Conservation (phyloP, 2,329 filamentous ascomycete species). For the Colletotrichum truncatum region DNA sequence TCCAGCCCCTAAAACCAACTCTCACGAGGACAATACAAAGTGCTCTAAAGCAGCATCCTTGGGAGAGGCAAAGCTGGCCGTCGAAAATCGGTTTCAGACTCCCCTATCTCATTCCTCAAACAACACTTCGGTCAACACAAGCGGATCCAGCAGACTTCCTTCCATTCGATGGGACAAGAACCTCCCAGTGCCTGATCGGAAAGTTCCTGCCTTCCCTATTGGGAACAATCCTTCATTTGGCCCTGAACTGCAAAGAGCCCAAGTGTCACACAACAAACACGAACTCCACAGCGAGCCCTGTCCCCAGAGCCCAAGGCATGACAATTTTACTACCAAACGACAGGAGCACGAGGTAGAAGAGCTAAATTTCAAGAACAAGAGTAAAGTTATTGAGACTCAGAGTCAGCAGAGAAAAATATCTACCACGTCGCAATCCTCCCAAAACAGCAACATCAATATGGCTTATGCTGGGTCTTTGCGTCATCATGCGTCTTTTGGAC, state of each 20-base stretch:
- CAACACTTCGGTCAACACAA: background rate
- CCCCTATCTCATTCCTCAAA: background rate
- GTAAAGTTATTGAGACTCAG: background rate
- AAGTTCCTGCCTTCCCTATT: background rate
- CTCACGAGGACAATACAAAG: no score
- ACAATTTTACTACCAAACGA: no score
- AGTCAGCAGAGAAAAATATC: no score
- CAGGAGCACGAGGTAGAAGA: background rate
- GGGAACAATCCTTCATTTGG: background rate
- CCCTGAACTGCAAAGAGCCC: background rate
- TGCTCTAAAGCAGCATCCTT: no score
- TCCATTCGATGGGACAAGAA: constrained; percentile 19
- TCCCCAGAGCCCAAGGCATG: no score
- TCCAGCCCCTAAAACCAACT: background rate
- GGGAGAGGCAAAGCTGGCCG: background rate
- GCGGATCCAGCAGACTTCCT: background rate
- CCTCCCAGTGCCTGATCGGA: constrained; percentile 10
- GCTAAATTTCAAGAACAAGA: background rate
- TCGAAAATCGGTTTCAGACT: background rate
- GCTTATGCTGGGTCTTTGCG: background rate
- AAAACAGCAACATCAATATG: background rate
- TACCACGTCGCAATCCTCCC: background rate
- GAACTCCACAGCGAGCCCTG: no score
- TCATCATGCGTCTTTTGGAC: background rate
- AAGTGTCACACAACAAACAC: background rate